phyloP scores from a whole-genome alignment of 2,329 filamentous ascomycete species.

The Neofusicoccum parvum region DNA sequence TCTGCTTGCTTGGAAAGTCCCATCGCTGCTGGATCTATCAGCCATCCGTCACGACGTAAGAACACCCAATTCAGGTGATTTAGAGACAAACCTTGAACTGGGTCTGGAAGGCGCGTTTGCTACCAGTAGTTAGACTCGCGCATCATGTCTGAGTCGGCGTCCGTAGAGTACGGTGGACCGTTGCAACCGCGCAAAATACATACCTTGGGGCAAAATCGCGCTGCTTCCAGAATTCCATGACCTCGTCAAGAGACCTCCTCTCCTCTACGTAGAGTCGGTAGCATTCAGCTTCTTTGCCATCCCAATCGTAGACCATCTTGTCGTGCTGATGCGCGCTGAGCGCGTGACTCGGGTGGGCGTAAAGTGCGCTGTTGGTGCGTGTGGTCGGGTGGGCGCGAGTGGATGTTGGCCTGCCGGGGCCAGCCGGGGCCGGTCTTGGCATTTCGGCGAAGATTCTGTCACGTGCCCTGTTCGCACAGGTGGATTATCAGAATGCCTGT shows the following conservation, averaged over 20 bases:
- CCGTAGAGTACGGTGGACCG: constrained; percentile 22
- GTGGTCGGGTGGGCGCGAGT: neutral
- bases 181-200: constrained; percentile 20
- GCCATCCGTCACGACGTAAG: neutral
- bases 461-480: neutral
- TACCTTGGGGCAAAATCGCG: constrained; percentile 73
- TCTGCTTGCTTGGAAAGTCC: constrained; percentile 76
- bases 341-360: neutral
- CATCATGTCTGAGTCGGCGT: constrained; percentile 9
- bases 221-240: constrained; percentile 67
- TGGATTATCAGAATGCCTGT: too few species aligned
- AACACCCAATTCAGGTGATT: neutral
- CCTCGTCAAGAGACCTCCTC: constrained; percentile 70
- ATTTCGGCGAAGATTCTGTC: neutral
- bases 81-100: constrained; percentile 62
- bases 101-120: constrained; percentile 74
- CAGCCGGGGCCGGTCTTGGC: neutral
- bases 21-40: constrained; percentile 54
- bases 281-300: constrained; percentile 66
- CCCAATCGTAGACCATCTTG: constrained; percentile 48
- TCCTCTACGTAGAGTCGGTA: constrained; percentile 77
- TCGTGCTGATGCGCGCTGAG: neutral
- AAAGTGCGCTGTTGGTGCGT: constrained; percentile 18
- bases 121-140: constrained; percentile 34
- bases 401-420: neutral